Base-by-base conservation (phyloP, 306 rosid genomes). In the Pachyrhizus erosus region DNA sequence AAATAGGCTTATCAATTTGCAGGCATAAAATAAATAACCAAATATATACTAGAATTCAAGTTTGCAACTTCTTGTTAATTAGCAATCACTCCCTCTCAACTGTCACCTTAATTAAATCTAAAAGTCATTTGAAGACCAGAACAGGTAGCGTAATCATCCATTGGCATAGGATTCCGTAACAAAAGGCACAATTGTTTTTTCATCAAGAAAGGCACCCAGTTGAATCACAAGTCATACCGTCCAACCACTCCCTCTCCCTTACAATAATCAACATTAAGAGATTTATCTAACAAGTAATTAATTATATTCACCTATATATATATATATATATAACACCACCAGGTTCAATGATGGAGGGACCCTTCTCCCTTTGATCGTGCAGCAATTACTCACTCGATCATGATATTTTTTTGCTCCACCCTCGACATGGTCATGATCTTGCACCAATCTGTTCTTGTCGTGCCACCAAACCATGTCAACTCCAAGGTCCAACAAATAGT, bases 121-220 rank as follows among this genome's bases (percentile, higher is more conserved):
- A 54, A 49, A 78, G 75, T 67, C 9, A 45, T 64, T 77, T 62
- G 20, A 17, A 9, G 62, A 12, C 14, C n/a, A n/a, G n/a, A n/a
- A n/a, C n/a, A n/a, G n/a, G 51, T 78, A 14, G 54, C 54, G 43
- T 37, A 49, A 51, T 42, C 54, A 21, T 23, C 31, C 64, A 57
- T 37, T 43, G 11, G 78, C 78, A 80, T 55, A 45, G 33, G 70
- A 79, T 79, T 79, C 77, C 61, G 37, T 27, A 70, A 57, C 71
- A 26, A 57, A 68, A 20, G 18, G 49, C 71, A 43, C 49, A 49
- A 40, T 1, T 4, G 9, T 52, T 54, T 75, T 54, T 54, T 46
- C 33, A 52, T 68, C 77, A 61, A 76, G 45, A 76, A 76, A 76
- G 45, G 33, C 60, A 76, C 27, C 58, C n/a, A 62, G 5, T n/a